These are phyloP conservation scores for Catunica adiposa DNA, from an alignment of 2,329 filamentous ascomycete species.

Conservation along the genomic window DNA sequence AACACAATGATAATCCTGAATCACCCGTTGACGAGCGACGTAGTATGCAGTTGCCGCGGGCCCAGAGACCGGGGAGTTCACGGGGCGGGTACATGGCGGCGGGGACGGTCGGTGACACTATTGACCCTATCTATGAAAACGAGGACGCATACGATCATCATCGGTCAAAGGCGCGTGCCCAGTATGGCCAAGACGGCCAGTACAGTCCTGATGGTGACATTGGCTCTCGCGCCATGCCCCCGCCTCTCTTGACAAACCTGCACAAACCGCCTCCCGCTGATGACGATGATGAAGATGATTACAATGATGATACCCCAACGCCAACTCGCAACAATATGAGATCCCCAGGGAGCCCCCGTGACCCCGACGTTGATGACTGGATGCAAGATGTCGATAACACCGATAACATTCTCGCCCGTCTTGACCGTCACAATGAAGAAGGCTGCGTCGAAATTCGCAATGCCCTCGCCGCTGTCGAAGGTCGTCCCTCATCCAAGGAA, in stretches of 20 bases:
- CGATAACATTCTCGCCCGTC: constrained; percentile 33
- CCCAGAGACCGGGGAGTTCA: constrained; percentile 10
- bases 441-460: constrained; percentile 14
- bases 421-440: constrained; percentile 19
- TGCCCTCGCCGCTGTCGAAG: constrained; percentile 17
- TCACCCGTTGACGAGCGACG: constrained; percentile 18
- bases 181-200: not conserved
- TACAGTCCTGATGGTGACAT: constrained; percentile 11
- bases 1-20: constrained; percentile 20
- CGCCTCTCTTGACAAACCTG: constrained; percentile 1
- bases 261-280: constrained; percentile 11
- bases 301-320: not conserved
- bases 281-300: not conserved
- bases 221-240: not conserved
- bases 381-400: constrained; percentile 38
- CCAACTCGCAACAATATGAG: not conserved
- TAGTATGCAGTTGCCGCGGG: constrained; percentile 14
- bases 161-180: not conserved
- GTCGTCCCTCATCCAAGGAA: constrained; percentile 23
- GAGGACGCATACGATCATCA: constrained; percentile 27
- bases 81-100: constrained; percentile 16
- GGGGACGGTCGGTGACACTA: constrained; percentile 20
- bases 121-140: constrained; percentile 43
- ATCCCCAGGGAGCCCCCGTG: constrained; percentile 15
- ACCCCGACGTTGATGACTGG: constrained; percentile 42